These are phyloP conservation scores for Lizonia empirigonia DNA, from an alignment of 2,329 filamentous ascomycete genomes.

Conservation along the genomic window DNA sequence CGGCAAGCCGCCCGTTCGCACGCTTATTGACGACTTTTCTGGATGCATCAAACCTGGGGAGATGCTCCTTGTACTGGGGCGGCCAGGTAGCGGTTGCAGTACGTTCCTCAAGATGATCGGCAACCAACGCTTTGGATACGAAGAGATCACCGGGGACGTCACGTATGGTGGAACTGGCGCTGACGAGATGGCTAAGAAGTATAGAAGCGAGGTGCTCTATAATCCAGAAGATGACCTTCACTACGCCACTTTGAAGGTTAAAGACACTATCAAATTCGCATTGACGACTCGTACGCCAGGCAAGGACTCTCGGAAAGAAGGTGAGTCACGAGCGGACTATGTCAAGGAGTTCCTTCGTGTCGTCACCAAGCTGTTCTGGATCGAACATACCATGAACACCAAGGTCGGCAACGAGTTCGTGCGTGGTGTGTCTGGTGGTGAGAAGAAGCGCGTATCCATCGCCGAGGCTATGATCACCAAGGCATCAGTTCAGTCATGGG, in stretches of 20 bases:
- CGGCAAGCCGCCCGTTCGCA: slow-evolving; percentile 63
- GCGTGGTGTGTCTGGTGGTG: slow-evolving; percentile 62
- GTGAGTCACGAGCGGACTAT: slow-evolving; percentile 66
- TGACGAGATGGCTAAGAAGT: slow-evolving; percentile 60
- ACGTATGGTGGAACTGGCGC: slow-evolving; percentile 62
- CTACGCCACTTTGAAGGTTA: slow-evolving; percentile 77
- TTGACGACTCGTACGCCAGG: slow-evolving; percentile 71
- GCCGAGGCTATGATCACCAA: slow-evolving; percentile 56
- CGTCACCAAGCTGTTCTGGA: slow-evolving; percentile 73
- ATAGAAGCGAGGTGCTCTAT: slow-evolving; percentile 71
- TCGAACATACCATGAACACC: slow-evolving; percentile 73
- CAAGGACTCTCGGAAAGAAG: slow-evolving; percentile 63
- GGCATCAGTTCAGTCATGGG: slow-evolving; percentile 49
- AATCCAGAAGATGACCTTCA: slow-evolving; percentile 80
- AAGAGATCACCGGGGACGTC: slow-evolving; percentile 61
- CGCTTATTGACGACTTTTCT: slow-evolving; percentile 68
- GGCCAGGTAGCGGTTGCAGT: slow-evolving; percentile 72
- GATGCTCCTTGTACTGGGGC: slow-evolving; percentile 72
- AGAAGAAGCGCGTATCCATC: slow-evolving; percentile 57
- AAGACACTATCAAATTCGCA: slow-evolving; percentile 75
- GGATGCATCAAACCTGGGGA: slow-evolving; percentile 75
- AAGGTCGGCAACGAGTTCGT: slow-evolving; percentile 77
- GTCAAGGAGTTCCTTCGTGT: slow-evolving; percentile 67
- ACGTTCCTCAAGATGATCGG: slow-evolving; percentile 72
- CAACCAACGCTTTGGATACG: slow-evolving; percentile 67